Conservation (phyloP, 768 basidiomycete species). For the Rhodotorula paludigena region DNA sequence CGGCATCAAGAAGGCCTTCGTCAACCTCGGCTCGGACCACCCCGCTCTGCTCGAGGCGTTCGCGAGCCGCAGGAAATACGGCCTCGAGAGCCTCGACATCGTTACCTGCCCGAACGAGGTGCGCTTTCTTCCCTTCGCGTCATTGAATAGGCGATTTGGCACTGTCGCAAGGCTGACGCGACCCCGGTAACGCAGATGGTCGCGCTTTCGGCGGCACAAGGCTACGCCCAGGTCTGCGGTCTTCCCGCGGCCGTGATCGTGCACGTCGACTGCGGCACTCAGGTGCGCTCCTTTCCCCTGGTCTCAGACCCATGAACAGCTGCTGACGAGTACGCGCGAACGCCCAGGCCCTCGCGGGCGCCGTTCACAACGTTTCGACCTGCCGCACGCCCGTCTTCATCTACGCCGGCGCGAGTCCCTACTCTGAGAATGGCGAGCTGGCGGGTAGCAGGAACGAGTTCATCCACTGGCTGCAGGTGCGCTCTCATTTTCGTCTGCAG, state of each 20-base stretch:
- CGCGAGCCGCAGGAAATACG: slow-evolving; percentile 54
- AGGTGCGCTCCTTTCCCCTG: slow-evolving; percentile 22
- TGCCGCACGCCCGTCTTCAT: slow-evolving; percentile 62
- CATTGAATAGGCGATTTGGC: too few relatives aligned
- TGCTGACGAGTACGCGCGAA: neutral
- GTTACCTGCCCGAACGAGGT: slow-evolving; percentile 66
- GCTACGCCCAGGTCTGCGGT: slow-evolving; percentile 62
- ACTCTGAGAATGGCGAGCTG: slow-evolving; percentile 57
- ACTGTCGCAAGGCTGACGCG: neutral
- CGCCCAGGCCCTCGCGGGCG: slow-evolving; percentile 60
- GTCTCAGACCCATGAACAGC: neutral
- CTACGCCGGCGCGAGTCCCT: slow-evolving; percentile 66
- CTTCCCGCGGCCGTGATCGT: slow-evolving; percentile 68
- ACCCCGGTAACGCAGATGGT: slow-evolving; percentile 54
- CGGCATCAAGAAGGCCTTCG: slow-evolving; percentile 31
- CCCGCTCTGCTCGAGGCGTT: slow-evolving; percentile 67
- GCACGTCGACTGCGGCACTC: slow-evolving; percentile 52
- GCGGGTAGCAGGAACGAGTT: slow-evolving; percentile 66
- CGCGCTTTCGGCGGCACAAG: slow-evolving; percentile 66
- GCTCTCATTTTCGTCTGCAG: too few relatives aligned
- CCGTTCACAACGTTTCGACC: slow-evolving; percentile 66
- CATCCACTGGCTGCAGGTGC: slow-evolving; percentile 69
- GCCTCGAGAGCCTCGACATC: slow-evolving; percentile 53
- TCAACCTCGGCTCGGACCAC: slow-evolving; percentile 66
- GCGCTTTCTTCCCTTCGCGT: neutral